Evolutionary conservation across 495 filamentous ascomycete species (phyloP), one percentile per base, ranked within the genome.

Genomic region (Penicillium angulare): DNA sequence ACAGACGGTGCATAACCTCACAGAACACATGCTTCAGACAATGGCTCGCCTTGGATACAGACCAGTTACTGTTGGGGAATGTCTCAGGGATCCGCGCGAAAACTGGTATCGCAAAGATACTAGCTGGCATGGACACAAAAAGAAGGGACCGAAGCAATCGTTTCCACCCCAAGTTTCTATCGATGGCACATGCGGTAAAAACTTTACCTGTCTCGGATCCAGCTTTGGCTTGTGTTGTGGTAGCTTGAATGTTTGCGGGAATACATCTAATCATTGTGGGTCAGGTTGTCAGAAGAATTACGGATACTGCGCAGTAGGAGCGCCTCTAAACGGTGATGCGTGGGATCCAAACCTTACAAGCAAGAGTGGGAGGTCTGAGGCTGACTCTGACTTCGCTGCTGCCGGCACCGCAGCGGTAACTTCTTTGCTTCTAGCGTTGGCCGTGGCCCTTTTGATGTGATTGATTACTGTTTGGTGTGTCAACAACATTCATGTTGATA

Each of bases 1-100:
- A 20, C 84, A 90, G 60, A 86, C 82, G 12, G 89, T 86, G 7
- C 80, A 87, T 53, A 89, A 88, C 55, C 76, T 95, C 54, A 89
- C 87, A 0, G 78, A 84, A 43, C 86, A 89, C 61, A 86, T 91
- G 73, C 68, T 95, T 16, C 72, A 80, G 24, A 76, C 71, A 3
- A 71, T 88, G 18, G 66, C 50, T 34, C 55, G 62, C 2, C 69
- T 79, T 12, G 87, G 87, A 0, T 93, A 81, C 57, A 74, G 71
- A 33, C 72, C 79, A 9, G 86, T 90, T 29, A 91, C 89, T 31
- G 80, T 91, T 3, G 89, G 89, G 5, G 79, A 90, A 51, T 95
- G 89, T 63, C 73, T 95, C 0, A 79, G 77, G 18, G 89, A 92
- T 55, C 79, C 86, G 2, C 54, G 64, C 0, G 78, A 77, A 20